Percentiles rank a stretch among this genome's conserved stretches.
These are phyloP conservation scores for Yamadazyma phyllophila DNA, from an alignment of 805 yeast species.

Conservation along the genomic window DNA sequence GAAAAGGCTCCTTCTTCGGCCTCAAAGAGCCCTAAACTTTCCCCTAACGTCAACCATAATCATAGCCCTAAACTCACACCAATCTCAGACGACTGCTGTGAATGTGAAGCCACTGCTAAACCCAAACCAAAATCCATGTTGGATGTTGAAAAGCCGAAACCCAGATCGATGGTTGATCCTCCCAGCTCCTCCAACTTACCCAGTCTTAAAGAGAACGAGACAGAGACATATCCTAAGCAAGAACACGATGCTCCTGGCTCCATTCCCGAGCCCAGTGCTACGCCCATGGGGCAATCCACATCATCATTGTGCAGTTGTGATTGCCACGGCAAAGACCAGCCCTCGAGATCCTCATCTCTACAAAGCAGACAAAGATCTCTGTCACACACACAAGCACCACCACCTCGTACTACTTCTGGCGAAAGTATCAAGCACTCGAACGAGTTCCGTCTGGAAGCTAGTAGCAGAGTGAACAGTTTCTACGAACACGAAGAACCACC, in stretches of 20 bases:
- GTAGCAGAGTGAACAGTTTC: slow-evolving; percentile 2
- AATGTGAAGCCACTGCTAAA: background rate
- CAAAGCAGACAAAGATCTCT: background rate
- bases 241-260: background rate
- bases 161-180: slow-evolving; percentile 30
- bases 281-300: background rate
- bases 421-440: slow-evolving; percentile 1
- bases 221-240: background rate
- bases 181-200: slow-evolving; percentile 2
- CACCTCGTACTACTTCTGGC: background rate
- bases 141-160: slow-evolving; percentile 20
- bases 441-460: background rate
- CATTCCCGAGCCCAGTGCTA: background rate
- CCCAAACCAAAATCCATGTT: slow-evolving; percentile 31
- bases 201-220: slow-evolving; percentile 7
- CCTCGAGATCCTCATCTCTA: background rate
- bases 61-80: background rate
- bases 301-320: slow-evolving; percentile 1
- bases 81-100: background rate
- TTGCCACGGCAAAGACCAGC: slow-evolving; percentile 2
- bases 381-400: slow-evolving; percentile 4
- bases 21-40: slow-evolving; percentile 9
- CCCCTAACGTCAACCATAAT: slow-evolving; percentile 11
- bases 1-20: slow-evolving; percentile 6
- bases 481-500: slow-evolving; percentile 4